These are phyloP conservation scores for Mycoemilia scoparia DNA, from an alignment of 192 early-diverging fungal species.

Conservation along the genomic window DNA sequence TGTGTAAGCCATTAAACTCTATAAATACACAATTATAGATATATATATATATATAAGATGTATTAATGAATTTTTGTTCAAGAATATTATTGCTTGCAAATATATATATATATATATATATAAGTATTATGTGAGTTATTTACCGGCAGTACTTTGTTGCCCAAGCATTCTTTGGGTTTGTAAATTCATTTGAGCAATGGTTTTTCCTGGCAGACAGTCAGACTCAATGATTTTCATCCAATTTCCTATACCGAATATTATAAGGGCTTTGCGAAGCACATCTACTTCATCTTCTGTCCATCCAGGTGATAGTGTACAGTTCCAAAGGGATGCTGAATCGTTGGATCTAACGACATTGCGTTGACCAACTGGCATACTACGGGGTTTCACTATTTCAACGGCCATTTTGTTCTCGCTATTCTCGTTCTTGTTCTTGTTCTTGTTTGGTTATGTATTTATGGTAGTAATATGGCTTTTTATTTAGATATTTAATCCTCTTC, in stretches of 20 bases:
- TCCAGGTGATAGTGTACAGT: constrained; percentile 81
- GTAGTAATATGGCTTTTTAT: no score
- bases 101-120: no score
- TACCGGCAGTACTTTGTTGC: constrained; percentile 86
- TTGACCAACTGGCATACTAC: constrained; percentile 76
- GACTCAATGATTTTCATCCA: constrained; percentile 92
- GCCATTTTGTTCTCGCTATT: constrained; percentile 7
- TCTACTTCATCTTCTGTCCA: constrained; percentile 79
- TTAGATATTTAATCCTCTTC: no score
- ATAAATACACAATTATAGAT: no score
- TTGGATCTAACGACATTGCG: constrained; percentile 82
- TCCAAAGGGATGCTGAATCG: constrained; percentile 88
- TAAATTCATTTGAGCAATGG: constrained; percentile 94
- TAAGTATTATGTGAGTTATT: no score
- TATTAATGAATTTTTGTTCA: no score
- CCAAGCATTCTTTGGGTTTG: constrained; percentile 88
- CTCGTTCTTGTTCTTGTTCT: constrained; percentile 3
- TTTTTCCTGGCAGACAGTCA: constrained; percentile 79
- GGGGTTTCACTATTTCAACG: constrained; percentile 35
- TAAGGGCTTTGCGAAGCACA: constrained; percentile 61
- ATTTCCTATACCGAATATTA: constrained; percentile 83
- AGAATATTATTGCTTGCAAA: no score
- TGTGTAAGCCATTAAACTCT: constrained; percentile 86
- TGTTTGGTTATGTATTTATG: no score
- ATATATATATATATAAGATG: no score